phyloP scores from a whole-genome alignment of 2,329 filamentous ascomycete species.

The Elsinoe fawcettii region DNA sequence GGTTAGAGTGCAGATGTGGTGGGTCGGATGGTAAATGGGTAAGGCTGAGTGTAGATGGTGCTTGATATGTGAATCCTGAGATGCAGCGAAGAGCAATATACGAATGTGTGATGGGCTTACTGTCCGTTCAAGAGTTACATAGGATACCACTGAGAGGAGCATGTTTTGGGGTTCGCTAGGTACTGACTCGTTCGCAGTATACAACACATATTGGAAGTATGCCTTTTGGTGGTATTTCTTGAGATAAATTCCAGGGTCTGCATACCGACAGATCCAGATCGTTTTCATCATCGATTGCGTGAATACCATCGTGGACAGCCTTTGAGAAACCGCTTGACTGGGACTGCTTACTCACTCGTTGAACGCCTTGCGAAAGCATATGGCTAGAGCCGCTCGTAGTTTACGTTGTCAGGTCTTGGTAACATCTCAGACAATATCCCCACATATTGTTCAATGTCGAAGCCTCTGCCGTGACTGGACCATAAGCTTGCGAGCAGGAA shows the following conservation, averaged over 20 bases:
- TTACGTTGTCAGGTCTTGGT: conserved; percentile 2
- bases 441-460: neutral
- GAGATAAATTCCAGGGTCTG: neutral
- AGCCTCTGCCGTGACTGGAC: neutral
- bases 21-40: neutral
- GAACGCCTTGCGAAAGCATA: neutral
- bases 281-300: neutral
- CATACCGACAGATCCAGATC: neutral
- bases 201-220: too few species aligned
- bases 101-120: neutral
- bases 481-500: conserved; percentile 2
- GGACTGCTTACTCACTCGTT: neutral
- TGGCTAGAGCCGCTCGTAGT: neutral
- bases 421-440: conserved; percentile 7
- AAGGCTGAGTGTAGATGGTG: neutral
- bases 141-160: too few species aligned
- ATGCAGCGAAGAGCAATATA: neutral
- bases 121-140: neutral
- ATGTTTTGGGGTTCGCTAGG: too few species aligned
- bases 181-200: too few species aligned
- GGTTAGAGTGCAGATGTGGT: neutral
- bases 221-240: too few species aligned
- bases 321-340: neutral
- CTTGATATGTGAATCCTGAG: neutral
- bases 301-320: neutral